Conservation (phyloP, 176 grass and related monocot species). For the Carex cristatella region DNA sequence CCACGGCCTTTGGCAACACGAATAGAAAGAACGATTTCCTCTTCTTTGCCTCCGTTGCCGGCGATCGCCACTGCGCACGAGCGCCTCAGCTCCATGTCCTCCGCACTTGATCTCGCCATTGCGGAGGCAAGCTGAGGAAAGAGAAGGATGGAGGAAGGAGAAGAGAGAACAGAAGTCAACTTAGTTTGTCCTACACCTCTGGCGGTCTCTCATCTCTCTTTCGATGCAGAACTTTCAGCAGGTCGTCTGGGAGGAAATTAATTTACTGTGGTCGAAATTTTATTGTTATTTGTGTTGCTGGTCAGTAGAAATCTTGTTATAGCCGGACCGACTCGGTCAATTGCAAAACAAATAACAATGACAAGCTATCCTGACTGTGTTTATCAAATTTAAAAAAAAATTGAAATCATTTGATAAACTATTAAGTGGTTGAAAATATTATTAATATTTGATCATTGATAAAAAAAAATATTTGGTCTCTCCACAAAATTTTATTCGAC, state of each 20-base stretch:
- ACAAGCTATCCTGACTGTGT: no score
- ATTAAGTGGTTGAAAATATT: not conserved
- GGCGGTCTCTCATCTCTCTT: not conserved
- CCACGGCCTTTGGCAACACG: conserved; percentile 91
- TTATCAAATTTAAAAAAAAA: no score
- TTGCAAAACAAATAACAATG: no score
- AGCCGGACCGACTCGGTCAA: not conserved
- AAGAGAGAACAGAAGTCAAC: conserved; percentile 9
- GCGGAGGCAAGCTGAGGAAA: not conserved
- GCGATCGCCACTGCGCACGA: conserved; percentile 67
- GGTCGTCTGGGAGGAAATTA: not conserved
- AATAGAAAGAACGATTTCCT: conserved; percentile 83
- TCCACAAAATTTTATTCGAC: not conserved
- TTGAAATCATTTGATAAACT: no score
- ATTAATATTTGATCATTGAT: not conserved
- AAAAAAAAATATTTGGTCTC: not conserved
- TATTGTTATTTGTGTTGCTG: not conserved
- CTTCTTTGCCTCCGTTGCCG: conserved; percentile 45
- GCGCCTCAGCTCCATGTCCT: conserved; percentile 73
- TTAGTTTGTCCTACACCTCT: not conserved
- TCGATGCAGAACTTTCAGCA: not conserved
- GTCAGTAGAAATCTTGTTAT: not conserved
- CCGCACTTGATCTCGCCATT: conserved; percentile 85
- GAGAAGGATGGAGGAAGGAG: not conserved
- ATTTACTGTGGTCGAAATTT: not conserved